Evolutionary conservation across 2,329 filamentous ascomycete species (phyloP).

Genomic region (Zymoseptoria pseudotritici): DNA sequence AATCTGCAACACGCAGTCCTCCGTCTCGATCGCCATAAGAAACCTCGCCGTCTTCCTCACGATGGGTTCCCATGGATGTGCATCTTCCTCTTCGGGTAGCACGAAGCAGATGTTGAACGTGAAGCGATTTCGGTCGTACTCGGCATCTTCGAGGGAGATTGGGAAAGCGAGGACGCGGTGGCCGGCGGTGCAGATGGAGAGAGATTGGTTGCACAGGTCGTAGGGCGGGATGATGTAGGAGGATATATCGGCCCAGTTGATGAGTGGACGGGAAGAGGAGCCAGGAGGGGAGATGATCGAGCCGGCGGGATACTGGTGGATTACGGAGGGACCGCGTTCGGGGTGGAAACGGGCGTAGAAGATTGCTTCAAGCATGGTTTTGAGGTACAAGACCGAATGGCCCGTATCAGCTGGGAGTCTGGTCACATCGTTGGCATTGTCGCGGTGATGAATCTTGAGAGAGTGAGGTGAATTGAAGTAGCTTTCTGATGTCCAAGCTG

Average conservation of each 20-base stretch:
- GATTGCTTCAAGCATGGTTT: conserved; percentile 52
- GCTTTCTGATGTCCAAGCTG: not conserved
- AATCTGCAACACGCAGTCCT: conserved; percentile 72
- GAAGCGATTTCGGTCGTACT: conserved; percentile 79
- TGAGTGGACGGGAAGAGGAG: conserved; percentile 6
- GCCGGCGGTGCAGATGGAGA: conserved; percentile 67
- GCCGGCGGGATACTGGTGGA: conserved; percentile 25
- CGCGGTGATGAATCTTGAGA: not conserved
- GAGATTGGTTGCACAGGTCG: conserved; percentile 86
- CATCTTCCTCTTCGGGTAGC: conserved; percentile 60
- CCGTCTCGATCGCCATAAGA: conserved; percentile 85
- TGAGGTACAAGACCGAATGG: not conserved
- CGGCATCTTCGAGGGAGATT: conserved; percentile 70
- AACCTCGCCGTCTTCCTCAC: conserved; percentile 78
- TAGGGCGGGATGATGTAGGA: conserved; percentile 93
- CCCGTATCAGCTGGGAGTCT: not conserved
- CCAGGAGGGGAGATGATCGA: conserved; percentile 15
- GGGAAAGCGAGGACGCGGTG: conserved; percentile 82
- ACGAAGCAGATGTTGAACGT: conserved; percentile 97
- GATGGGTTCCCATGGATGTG: conserved; percentile 63
- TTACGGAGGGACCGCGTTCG: conserved; percentile 32
- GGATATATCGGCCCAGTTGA: conserved; percentile 67
- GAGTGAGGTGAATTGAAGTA: not conserved
- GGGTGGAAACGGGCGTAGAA: conserved; percentile 62
- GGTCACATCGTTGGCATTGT: not conserved